Base-by-base conservation (phyloP, 257 asterid species). In the Verbena officinalis region DNA sequence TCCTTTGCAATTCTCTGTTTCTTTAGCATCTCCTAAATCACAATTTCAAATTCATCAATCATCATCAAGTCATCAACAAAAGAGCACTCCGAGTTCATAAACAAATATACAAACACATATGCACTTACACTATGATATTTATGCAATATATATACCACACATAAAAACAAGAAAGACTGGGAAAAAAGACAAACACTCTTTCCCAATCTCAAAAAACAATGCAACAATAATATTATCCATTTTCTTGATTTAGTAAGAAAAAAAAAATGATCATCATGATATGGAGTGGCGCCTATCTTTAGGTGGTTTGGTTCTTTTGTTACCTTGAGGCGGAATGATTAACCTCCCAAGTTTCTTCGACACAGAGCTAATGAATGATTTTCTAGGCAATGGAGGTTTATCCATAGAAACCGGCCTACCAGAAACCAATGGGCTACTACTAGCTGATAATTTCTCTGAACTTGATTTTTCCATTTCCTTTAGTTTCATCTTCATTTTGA, bases 241-340 rank as follows among this genome's bases (percentile, higher is more conserved):
- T 31, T 51, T 50, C 22, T 38, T 39, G 20, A 44, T 43, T 13
- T 21, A 30, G 20, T 13, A 14, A 36, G 7, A 19, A 45, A 55
- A 20, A 57, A 23, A 39, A 40, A 50, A 7, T 15, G 15, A 40
- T 36, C 42, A 66, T 84, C 75, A 91, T 38, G 95, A 91, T 65
- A 91, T 74, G 5, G 94, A 91, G 74, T 88, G 91, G 42, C 96
- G 64, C 77, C 97, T 61, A 48, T 82, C 89, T 73, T 73, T 86
- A n/a, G 59, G 33, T 4, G 96, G 86, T 24, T 76, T 84, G 55
- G 76, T 86, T 44, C 83, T 73, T 71, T 74, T 85, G 4, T 81
- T 14, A 30, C 68, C 74, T 36, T 62, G 78, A 49, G 79, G 63
- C 9, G 69, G 58, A 2, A 81, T 69, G 27, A 91, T 27, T 27